These are phyloP conservation scores for Acrasis kona DNA, from an alignment of 78 protist species.

Conservation along the genomic window DNA sequence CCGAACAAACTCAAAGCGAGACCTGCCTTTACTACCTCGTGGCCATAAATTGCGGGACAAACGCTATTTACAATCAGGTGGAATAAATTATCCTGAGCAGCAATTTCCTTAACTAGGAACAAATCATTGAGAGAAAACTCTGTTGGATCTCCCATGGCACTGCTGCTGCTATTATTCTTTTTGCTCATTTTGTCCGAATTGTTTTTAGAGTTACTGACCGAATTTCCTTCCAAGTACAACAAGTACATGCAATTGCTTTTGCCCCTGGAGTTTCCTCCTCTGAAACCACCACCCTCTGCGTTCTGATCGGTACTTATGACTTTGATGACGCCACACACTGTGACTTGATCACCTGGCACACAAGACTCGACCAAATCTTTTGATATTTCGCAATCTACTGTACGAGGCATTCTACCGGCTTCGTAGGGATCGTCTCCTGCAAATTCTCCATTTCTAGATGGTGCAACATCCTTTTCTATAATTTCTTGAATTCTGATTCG, in stretches of 20 bases:
- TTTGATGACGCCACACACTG: slow-evolving; percentile 82
- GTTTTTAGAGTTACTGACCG: slow-evolving; percentile 40
- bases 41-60: slow-evolving; percentile 94
- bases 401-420: slow-evolving; percentile 85
- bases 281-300: neutral
- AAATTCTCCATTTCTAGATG: too few relatives aligned
- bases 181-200: too few relatives aligned
- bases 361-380: slow-evolving; percentile 70
- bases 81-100: slow-evolving; percentile 41
- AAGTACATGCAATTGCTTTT: slow-evolving; percentile 21
- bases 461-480: too few relatives aligned
- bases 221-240: slow-evolving; percentile 62
- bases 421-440: slow-evolving; percentile 32
- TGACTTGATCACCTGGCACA: slow-evolving; percentile 87
- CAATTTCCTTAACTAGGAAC: slow-evolving; percentile 49
- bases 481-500: slow-evolving; percentile 68
- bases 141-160: too few relatives aligned
- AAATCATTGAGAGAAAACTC: slow-evolving; percentile 52
- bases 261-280: neutral
- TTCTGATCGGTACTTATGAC: slow-evolving; percentile 13
- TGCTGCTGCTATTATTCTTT: neutral
- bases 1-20: slow-evolving; percentile 89
- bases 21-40: slow-evolving; percentile 91
- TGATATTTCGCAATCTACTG: slow-evolving; percentile 77
- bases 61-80: slow-evolving; percentile 80